A percentile compares a stretch with the other conserved stretches of the same genome.
Evolutionary conservation across 495 filamentous ascomycete species (phyloP).

Genomic region (Glutinoglossum americanum): DNA sequence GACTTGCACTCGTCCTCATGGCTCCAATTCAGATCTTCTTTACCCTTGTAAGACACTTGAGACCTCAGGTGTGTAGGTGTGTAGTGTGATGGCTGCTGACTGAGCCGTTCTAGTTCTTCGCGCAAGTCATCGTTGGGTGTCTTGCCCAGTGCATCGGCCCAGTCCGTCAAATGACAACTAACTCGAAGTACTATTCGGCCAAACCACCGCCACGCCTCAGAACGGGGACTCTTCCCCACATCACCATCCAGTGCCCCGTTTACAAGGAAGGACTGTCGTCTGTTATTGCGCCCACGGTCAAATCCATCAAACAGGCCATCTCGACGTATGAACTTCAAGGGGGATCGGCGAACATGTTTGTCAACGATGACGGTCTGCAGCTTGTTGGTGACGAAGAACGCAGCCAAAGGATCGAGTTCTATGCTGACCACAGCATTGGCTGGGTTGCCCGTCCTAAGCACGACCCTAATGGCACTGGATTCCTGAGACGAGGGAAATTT

Average conservation of each 20-base stretch:
- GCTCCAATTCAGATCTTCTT: slow-evolving; percentile 59
- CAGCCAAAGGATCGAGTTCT: slow-evolving; percentile 41
- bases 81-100: neutral
- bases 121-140: slow-evolving; percentile 51
- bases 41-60: slow-evolving; percentile 27
- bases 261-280: slow-evolving; percentile 47
- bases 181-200: slow-evolving; percentile 64
- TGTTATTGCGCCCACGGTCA: slow-evolving; percentile 46
- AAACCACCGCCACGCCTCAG: slow-evolving; percentile 34
- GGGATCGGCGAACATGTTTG: slow-evolving; percentile 59
- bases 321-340: slow-evolving; percentile 64
- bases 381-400: slow-evolving; percentile 44
- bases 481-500: slow-evolving; percentile 25
- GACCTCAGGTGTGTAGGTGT: too few species aligned
- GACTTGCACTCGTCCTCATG: slow-evolving; percentile 38
- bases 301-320: slow-evolving; percentile 50
- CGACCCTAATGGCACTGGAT: slow-evolving; percentile 29
- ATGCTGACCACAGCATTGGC: slow-evolving; percentile 51
- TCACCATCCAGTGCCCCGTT: slow-evolving; percentile 51
- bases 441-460: slow-evolving; percentile 56
- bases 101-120: slow-evolving; percentile 31
- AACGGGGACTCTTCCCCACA: slow-evolving; percentile 32
- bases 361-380: slow-evolving; percentile 65
- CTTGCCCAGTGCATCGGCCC: slow-evolving; percentile 55
- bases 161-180: slow-evolving; percentile 44